phyloP scores from a whole-genome alignment of 73 alveolate species.

The Tetrahymena elliotti region DNA sequence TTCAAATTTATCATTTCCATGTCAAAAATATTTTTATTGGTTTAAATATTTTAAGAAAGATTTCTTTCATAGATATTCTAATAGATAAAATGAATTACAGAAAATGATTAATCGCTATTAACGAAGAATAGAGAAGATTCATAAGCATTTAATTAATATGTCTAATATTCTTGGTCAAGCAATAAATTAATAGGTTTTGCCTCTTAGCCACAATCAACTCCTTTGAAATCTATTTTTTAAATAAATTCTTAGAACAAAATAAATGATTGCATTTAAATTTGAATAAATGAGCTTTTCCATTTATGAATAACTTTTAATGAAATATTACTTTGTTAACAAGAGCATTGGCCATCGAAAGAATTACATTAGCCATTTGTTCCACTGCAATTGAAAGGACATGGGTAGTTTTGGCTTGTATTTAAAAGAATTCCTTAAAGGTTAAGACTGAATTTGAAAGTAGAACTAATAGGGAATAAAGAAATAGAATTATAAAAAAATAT shows the following conservation, averaged over 20 bases:
- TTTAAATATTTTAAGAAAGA: too few species aligned
- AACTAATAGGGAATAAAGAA: not conserved
- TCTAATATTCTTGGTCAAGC: not conserved
- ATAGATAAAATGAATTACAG: too few species aligned
- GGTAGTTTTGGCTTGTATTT: not conserved
- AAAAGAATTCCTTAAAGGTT: not conserved
- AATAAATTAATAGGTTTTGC: not conserved
- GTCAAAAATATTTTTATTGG: too few species aligned
- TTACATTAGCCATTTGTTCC: not conserved
- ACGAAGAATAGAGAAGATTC: not conserved
- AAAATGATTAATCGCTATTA: not conserved
- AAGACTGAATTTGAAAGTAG: not conserved
- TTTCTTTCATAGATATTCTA: too few species aligned
- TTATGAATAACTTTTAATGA: too few species aligned
- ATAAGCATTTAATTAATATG: not conserved
- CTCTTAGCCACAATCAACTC: not conserved
- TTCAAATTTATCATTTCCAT: too few species aligned
- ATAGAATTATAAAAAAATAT: not conserved
- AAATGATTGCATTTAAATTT: too few species aligned
- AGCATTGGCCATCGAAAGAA: not conserved
- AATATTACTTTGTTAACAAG: not conserved
- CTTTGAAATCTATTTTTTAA: not conserved
- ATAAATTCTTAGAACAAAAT: too few species aligned
- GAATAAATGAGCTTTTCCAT: not conserved
- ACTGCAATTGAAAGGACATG: not conserved